Base-by-base conservation (phyloP, 2,329 filamentous ascomycete species). In the Sporothrix globosa region DNA sequence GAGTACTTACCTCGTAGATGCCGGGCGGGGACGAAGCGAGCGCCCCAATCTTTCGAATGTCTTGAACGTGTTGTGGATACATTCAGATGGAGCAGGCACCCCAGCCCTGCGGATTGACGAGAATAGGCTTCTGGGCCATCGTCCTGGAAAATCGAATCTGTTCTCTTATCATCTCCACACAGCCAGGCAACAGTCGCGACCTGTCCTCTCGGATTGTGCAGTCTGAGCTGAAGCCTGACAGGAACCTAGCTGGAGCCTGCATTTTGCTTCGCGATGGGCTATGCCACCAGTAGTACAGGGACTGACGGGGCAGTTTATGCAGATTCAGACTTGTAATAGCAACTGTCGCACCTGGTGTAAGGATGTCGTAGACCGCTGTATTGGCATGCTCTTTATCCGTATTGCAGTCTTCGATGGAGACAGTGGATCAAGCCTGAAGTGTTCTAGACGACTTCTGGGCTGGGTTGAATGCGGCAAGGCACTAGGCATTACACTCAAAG, bases 371-470 rank as follows among this genome's bases (percentile, higher is more conserved):
- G 63, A 52, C 63, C 46, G 63, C 46, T 17, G 61, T 44, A 65
- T 65, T 13, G 30, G 19, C 34, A 34, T 34, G 34, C 34, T 34
- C 34, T 34, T 34, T 34, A 6, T 9, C 6, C 34, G 34, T 34
- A 34, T 34, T 34, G 3, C 30, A 30, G 30, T 30, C 30, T 30
- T 30, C 6, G 34, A 41, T 60, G 7, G 9, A 48, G 39, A 44
- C 41, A 4, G 2, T 19, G 61, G 9, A 66, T 7, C 21, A 24
- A 19, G 14, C 1, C 2, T 21, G 19, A 30, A 48, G 39, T 4
- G 63, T 66, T 66, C 63, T 66, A 66, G 63, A 66, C 63, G 63
- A 27, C 63, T 66, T 66, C 63, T 65, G 61, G 44, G 27, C 61
- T 27, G 24, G 56, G 48, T 50, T 46, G 39, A 21, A 61, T 39